Evolutionary conservation across 2,329 filamentous ascomycete species (phyloP), one percentile per base, ranked within the genome.

Genomic region (Mycogone perniciosa): DNA sequence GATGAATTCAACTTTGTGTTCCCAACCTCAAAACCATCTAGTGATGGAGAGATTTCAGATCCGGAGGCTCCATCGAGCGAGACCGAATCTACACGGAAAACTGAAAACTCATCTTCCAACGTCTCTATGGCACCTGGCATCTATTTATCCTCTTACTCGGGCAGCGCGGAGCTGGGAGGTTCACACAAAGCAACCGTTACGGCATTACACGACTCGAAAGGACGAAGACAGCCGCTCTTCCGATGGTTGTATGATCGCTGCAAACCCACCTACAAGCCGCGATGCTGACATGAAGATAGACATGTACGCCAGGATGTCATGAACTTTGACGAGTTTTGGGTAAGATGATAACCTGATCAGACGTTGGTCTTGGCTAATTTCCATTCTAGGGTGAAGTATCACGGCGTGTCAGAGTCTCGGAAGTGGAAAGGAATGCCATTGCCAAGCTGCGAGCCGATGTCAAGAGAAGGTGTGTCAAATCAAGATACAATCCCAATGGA

Each of bases 301-400:
- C 68, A 74, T 53, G 52, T 73, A 20, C 63, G 62, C 1, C 71
- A 74, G 51, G 58, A 65, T 2, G 61, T 67, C 4, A 68, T 74
- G 67, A 71, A 67, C 49, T 68, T 75, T 54, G 69, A 74, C 7
- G 66, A 69, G 3, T 65, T 75, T 26, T 71, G 68, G 59, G 68
- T 73, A 60, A 6, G 5, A 6, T 2, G 4, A 10, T n/a, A 41
- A 31, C 3, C 4, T 6, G 11, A 8, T 6, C 5, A 4, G 5
- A 3, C 5, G 5, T 2, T 2, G 6, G 7, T 3, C 30, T 6
- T 20, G 20, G 26, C 51, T 62, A 31, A 61, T 46, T 0, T 8
- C 40, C 8, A 13, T 7, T 52, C 5, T 49, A 73, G 70, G 54
- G 60, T 6, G 67, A 73, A 31, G 61, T 71, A 9, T 62, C 66